Evolutionary conservation across 164 flowering plant species (phyloP).

Genomic region (Protea cynaroides): DNA sequence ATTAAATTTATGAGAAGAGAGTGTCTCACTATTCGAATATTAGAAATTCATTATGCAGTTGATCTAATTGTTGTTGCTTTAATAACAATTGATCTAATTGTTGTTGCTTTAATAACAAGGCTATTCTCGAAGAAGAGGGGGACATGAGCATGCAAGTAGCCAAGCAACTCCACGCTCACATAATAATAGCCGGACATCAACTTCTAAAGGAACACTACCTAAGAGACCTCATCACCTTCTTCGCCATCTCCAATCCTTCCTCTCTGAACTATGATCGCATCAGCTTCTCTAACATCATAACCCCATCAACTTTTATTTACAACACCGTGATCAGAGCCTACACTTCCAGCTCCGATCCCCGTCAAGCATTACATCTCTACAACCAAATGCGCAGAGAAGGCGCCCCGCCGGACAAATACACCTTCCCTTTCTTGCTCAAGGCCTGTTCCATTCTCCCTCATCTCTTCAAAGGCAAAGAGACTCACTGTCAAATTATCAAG

Average conservation of each 20-base stretch:
- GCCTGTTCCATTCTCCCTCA: slow-evolving; percentile 20
- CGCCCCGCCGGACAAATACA: slow-evolving; percentile 21
- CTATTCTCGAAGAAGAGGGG: too few species aligned
- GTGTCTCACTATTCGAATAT: too few species aligned
- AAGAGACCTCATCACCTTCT: slow-evolving; percentile 23
- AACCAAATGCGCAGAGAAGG: slow-evolving; percentile 16
- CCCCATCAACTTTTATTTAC: slow-evolving; percentile 21
- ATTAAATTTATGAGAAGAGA: too few species aligned
- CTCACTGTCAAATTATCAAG: slow-evolving; percentile 21
- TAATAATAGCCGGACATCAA: slow-evolving; percentile 19
- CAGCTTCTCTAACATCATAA: slow-evolving; percentile 14
- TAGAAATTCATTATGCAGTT: too few species aligned
- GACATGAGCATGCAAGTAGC: slow-evolving; percentile 17
- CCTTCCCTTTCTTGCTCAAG: slow-evolving; percentile 30
- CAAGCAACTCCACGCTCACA: slow-evolving; percentile 21
- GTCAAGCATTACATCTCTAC: slow-evolving; percentile 16
- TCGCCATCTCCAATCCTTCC: slow-evolving; percentile 13
- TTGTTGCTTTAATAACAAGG: too few species aligned
- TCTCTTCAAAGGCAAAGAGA: slow-evolving; percentile 15
- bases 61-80: too few species aligned
- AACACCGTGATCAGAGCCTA: slow-evolving; percentile 27
- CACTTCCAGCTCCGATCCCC: slow-evolving; percentile 15
- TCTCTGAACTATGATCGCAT: slow-evolving; percentile 20
- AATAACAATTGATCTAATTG: too few species aligned
- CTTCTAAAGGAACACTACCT: slow-evolving; percentile 16